phyloP scores from a whole-genome alignment of 495 filamentous ascomycete genomes.

The Xylaria sp. region DNA sequence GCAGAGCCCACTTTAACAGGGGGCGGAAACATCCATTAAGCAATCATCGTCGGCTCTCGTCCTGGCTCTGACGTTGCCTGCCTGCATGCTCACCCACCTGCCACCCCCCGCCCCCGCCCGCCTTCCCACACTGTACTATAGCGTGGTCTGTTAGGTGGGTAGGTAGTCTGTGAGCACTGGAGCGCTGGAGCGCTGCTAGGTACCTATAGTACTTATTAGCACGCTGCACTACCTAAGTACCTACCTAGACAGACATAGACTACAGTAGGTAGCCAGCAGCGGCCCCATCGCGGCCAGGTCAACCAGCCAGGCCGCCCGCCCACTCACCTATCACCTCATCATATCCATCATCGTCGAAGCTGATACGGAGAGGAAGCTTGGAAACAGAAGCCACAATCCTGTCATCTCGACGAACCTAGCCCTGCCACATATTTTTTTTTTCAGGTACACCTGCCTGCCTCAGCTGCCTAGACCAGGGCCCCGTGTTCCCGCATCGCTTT shows the following conservation, averaged over 20 bases:
- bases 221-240: too few relatives aligned
- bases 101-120: not conserved
- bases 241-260: not conserved
- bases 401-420: constrained; percentile 16
- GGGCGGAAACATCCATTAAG: constrained; percentile 12
- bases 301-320: constrained; percentile 3
- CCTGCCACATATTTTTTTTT: constrained; percentile 26
- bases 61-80: constrained; percentile 21
- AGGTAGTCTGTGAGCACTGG: not conserved
- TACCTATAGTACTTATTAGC: too few relatives aligned
- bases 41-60: not conserved
- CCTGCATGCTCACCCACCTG: not conserved
- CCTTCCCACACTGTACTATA: not conserved
- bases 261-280: not conserved
- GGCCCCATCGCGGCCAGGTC: constrained; percentile 18
- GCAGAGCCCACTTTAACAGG: constrained; percentile 3
- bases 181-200: not conserved
- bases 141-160: not conserved
- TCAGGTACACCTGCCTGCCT: constrained; percentile 22
- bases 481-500: constrained; percentile 7
- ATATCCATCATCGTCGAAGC: constrained; percentile 23
- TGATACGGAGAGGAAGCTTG: constrained; percentile 4
- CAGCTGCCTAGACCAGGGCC: constrained; percentile 1
- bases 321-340: constrained; percentile 19
- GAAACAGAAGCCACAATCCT: constrained; percentile 23